Evolutionary conservation across 2,329 filamentous ascomycete genomes (phyloP), one percentile per base, ranked within the genome.

Genomic region (Xylariaceae sp.): DNA sequence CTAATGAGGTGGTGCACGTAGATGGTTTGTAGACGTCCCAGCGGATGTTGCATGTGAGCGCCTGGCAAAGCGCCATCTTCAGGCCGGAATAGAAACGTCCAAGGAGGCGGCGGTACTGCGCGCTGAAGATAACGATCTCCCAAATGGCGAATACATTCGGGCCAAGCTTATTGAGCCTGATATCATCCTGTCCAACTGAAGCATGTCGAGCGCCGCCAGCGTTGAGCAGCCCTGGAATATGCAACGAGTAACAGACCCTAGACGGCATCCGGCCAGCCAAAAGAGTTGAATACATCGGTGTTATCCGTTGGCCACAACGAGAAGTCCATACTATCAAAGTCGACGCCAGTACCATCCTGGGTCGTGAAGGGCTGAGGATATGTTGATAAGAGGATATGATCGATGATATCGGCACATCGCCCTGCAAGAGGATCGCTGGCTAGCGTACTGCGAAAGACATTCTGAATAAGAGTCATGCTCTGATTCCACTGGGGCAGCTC

Each of bases 341-440:
- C 49, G 5, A 51, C 22, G 6, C 46, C 30, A 23, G 39, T 31
- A 15, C 28, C 29, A 6, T 33, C 34, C 34, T 42, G 38, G 21
- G 39, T 29, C 13, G 38, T 35, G 12, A 30, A 32, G 11, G 35
- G 32, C 13, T 38, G 29, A 5, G 33, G 19, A 4, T 37, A 34
- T 10, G 35, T 32, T 9, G 45, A 45, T n/a, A n/a, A n/a, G 1
- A 53, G 36, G 17, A 56, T 45, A 14, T 51, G 36, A 22, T 49
- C 44, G 9, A 56, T 44, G 15, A 55, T 50, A 22, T 48, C 38
- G 15, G 51, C 51, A 28, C 53, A 55, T 7, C 53, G 47, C 10
- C 37, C 35, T 13, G 53, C 51, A 3, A 55, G 36, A 7, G 39
- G 44, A 32, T 55, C 46, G 12, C 46, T 40, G 3, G 43, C 37